phyloP scores from a whole-genome alignment of 2,329 filamentous ascomycete species.

The Phialophora verrucosa region DNA sequence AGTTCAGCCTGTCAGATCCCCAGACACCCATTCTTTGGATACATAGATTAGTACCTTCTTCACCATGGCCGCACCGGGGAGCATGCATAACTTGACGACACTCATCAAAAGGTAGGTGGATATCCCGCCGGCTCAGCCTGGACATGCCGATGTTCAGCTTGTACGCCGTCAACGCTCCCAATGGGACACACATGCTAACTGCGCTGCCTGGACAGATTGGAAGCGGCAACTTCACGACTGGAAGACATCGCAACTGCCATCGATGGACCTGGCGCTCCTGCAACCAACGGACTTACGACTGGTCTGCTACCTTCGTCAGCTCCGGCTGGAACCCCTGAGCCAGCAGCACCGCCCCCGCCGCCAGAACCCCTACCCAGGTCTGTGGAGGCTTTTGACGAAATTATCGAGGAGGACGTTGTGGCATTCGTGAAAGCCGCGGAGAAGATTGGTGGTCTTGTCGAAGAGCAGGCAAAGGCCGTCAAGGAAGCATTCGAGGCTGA shows the following conservation, averaged over 20 bases:
- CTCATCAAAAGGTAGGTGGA: slow-evolving; percentile 89
- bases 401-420: slow-evolving; percentile 75
- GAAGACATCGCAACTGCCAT: slow-evolving; percentile 91
- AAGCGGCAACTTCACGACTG: slow-evolving; percentile 92
- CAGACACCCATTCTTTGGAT: slow-evolving; percentile 19
- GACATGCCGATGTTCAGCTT: slow-evolving; percentile 52
- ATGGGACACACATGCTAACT: slow-evolving; percentile 26
- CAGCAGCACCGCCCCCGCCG: slow-evolving; percentile 50
- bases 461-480: slow-evolving; percentile 67
- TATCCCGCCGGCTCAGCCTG: slow-evolving; percentile 30
- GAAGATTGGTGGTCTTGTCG: slow-evolving; percentile 76
- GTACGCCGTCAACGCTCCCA: background rate
- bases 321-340: slow-evolving; percentile 44
- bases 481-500: slow-evolving; percentile 78
- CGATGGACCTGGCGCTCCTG: slow-evolving; percentile 51
- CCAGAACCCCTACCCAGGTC: slow-evolving; percentile 70
- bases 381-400: slow-evolving; percentile 85
- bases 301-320: slow-evolving; percentile 44
- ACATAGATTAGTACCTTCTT: slow-evolving; percentile 11
- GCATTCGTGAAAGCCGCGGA: slow-evolving; percentile 79
- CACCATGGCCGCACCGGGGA: slow-evolving; percentile 45
- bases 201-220: slow-evolving; percentile 67
- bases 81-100: slow-evolving; percentile 96
- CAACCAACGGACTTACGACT: slow-evolving; percentile 46
- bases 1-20: slow-evolving; percentile 23